Evolutionary conservation across 768 basidiomycete species (phyloP).

Genomic region (Wakefieldia striispora): DNA sequence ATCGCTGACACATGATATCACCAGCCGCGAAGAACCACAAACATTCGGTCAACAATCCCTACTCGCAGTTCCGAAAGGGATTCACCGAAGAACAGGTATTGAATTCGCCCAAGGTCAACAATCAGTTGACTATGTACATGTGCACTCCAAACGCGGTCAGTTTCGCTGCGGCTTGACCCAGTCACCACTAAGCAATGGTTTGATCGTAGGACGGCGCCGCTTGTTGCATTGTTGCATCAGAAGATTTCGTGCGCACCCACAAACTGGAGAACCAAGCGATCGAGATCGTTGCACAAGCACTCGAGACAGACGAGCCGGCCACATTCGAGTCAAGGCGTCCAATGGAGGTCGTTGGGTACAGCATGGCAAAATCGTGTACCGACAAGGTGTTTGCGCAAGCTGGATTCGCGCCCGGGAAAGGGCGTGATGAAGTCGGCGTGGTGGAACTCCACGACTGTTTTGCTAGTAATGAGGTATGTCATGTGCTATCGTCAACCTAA

Average conservation of each 20-base stretch:
- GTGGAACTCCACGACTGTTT: constrained; percentile 89
- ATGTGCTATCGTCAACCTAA: background rate
- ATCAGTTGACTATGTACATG: constrained; percentile 79
- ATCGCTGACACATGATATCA: constrained; percentile 2
- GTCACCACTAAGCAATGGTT: background rate
- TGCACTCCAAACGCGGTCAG: constrained; percentile 79
- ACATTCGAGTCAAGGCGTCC: constrained; percentile 67
- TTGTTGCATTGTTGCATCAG: constrained; percentile 74
- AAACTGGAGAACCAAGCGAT: constrained; percentile 83
- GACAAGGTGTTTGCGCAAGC: constrained; percentile 70
- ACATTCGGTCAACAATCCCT: constrained; percentile 80
- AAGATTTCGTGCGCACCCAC: constrained; percentile 71
- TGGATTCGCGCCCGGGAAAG: constrained; percentile 61
- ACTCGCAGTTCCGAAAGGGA: constrained; percentile 79
- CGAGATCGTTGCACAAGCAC: constrained; percentile 66
- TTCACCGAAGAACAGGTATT: constrained; percentile 74
- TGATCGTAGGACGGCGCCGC: constrained; percentile 64
- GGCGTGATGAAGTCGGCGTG: constrained; percentile 74
- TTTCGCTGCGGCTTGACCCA: background rate
- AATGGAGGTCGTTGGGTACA: constrained; percentile 78
- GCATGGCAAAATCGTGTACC: constrained; percentile 71
- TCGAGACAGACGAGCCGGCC: constrained; percentile 62
- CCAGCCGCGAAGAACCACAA: constrained; percentile 81
- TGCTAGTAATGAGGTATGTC: constrained; percentile 68
- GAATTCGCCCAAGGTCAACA: constrained; percentile 63